These are phyloP conservation scores for Volutella citrinella DNA, from an alignment of 2,329 filamentous ascomycete genomes.

Conservation along the genomic window DNA sequence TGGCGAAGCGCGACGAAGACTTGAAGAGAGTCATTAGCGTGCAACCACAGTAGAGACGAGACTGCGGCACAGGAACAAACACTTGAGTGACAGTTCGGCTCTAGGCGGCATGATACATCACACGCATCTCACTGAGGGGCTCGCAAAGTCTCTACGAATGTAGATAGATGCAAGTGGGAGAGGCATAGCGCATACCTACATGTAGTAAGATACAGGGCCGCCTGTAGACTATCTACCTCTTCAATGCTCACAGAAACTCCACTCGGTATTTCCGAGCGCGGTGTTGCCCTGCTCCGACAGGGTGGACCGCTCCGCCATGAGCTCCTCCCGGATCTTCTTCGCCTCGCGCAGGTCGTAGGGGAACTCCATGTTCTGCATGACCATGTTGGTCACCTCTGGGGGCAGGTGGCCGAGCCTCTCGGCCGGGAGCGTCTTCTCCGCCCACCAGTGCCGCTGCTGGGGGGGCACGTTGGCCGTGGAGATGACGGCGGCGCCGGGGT, in stretches of 20 bases:
- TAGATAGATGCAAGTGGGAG: background rate
- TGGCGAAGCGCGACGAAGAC: too few relatives aligned
- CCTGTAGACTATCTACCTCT: background rate
- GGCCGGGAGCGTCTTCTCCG: background rate
- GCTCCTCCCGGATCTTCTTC: slow-evolving; percentile 18
- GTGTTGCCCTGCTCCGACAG: slow-evolving; percentile 6
- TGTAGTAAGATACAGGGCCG: too few relatives aligned
- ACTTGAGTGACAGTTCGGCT: too few relatives aligned
- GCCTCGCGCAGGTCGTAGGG: slow-evolving; percentile 21
- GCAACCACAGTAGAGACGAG: too few relatives aligned
- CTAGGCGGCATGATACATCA: too few relatives aligned
- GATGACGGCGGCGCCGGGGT: slow-evolving; percentile 47
- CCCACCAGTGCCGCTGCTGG: slow-evolving; percentile 40
- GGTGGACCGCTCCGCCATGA: slow-evolving; percentile 26
- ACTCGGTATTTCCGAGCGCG: slow-evolving; percentile 3
- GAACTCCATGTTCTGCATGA: slow-evolving; percentile 19
- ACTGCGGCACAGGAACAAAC: too few relatives aligned
- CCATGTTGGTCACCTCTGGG: slow-evolving; percentile 18
- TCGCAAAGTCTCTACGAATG: too few relatives aligned
- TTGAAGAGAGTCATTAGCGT: background rate
- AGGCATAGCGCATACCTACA: too few relatives aligned
- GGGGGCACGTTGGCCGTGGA: slow-evolving; percentile 44
- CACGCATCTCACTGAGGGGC: too few relatives aligned
- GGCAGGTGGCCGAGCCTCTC: slow-evolving; percentile 13
- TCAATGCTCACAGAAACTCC: slow-evolving; percentile 26